Conservation (phyloP, 179 eudicot species). For the Beta macrorhiza region DNA sequence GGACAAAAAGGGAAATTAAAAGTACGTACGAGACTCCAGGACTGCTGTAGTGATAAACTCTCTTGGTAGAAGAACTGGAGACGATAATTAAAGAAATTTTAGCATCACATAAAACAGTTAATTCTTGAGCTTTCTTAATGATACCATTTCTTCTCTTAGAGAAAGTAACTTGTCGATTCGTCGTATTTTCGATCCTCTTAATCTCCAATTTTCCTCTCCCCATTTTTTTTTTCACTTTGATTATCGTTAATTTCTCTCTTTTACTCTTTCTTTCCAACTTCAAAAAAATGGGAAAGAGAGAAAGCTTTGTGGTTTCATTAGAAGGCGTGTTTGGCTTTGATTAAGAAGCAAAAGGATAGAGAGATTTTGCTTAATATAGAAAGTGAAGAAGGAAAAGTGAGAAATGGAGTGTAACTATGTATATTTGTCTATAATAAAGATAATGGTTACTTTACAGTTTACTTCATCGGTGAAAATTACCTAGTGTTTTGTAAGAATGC, state of each 20-base stretch:
- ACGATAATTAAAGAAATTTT: conserved; percentile 56
- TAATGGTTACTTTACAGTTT: too few species aligned
- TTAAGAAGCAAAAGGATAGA: not conserved
- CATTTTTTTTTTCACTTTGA: conserved; percentile 30
- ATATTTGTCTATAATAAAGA: too few species aligned
- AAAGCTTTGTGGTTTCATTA: not conserved
- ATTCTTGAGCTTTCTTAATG: conserved; percentile 65
- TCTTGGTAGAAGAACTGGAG: conserved; percentile 38
- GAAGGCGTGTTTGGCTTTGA: not conserved
- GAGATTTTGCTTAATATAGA: not conserved
- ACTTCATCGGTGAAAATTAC: conserved; percentile 26
- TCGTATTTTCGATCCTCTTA: conserved; percentile 53
- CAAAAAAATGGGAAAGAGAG: too few species aligned
- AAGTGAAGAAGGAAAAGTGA: conserved; percentile 21
- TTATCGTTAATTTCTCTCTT: too few species aligned
- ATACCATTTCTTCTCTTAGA: conserved; percentile 70
- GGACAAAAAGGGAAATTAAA: not conserved
- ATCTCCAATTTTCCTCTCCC: conserved; percentile 65
- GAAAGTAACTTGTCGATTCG: conserved; percentile 66
- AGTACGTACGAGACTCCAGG: conserved; percentile 45
- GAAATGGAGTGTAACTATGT: conserved; percentile 15
- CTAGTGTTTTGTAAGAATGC: too few species aligned
- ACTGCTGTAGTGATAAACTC: conserved; percentile 44
- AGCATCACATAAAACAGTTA: conserved; percentile 62
- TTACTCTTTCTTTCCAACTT: too few species aligned